Conservation (phyloP, 1,139 yeast genomes). For the Geotrichum klebahnii region DNA sequence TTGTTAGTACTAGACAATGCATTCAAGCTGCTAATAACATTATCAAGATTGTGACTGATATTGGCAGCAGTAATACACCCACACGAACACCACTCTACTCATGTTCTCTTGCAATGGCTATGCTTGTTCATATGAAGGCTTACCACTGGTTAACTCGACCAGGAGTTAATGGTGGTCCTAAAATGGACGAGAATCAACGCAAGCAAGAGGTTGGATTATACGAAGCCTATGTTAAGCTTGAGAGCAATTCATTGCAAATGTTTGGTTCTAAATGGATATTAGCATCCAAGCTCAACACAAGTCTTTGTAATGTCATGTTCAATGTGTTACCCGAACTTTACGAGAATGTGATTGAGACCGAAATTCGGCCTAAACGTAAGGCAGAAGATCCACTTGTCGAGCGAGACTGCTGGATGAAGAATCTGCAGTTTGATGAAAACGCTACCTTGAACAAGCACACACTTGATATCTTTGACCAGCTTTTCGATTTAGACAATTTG, state of each 20-base stretch:
- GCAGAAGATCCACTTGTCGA: conserved; percentile 18
- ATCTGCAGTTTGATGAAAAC: conserved; percentile 13
- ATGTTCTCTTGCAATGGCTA: conserved; percentile 22
- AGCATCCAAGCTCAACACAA: conserved; percentile 19
- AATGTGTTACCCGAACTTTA: conserved; percentile 23
- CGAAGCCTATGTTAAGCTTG: conserved; percentile 20
- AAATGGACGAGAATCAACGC: conserved; percentile 15
- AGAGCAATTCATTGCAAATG: conserved; percentile 13
- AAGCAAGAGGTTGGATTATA: conserved; percentile 19
- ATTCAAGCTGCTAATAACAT: conserved; percentile 23
- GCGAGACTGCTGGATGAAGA: conserved; percentile 24
- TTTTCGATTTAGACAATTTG: conserved; percentile 20
- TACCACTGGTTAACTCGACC: conserved; percentile 22
- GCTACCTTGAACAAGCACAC: conserved; percentile 8
- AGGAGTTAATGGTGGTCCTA: conserved; percentile 3
- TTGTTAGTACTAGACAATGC: conserved; percentile 21
- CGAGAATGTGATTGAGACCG: conserved; percentile 19
- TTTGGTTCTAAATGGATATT: conserved; percentile 21
- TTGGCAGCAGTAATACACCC: conserved; percentile 17
- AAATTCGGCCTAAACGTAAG: conserved; percentile 19
- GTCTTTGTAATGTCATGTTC: conserved; percentile 23
- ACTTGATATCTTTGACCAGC: conserved; percentile 22
- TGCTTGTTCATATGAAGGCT: conserved; percentile 25
- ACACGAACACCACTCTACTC: conserved; percentile 20
- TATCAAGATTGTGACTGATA: conserved; percentile 19